Base-by-base conservation (phyloP, 23 red algal genomes). In the Agarophyton chilense region DNA sequence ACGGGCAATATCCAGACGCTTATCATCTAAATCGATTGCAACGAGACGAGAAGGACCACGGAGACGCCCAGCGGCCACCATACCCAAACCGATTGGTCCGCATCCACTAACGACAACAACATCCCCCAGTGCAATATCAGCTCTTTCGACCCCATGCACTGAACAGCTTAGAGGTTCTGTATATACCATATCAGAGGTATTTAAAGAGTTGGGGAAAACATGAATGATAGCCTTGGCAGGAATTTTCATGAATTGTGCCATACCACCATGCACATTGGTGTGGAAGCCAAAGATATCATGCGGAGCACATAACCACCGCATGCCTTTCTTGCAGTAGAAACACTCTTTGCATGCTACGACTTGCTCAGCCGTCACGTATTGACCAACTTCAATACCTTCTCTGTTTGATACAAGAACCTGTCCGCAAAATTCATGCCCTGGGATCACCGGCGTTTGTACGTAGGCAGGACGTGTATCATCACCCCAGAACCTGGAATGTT, bases 241-340 rank as follows among this genome's bases (percentile, higher is more conserved):
- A 18, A 96, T 74, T 2, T 86, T 64, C 94, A 96, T 96, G 64
- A 92, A 85, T 72, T 95, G 68, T 22, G 88, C 88, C 79, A 92
- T 78, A 32, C 81, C 94, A 33, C 94, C 94, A 52, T 64, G 46
- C 18, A 96, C 87, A 81, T 78, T 87, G 8, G 72, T 92, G 38
- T 93, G 75, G 79, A 88, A 96, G 52, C 94, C 94, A 72, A 88
- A 96, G 57, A 96, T 96, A 18, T 84, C 86, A 71, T 96, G 94
- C 31, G 88, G 88, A 11, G 70, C 73, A 47, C 94, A 96, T 19
- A 96, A 31, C 87, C 87, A 92, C 11, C 94, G 83, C 71, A 88
- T 52, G 19, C 87, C 87, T 47, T 86, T 84, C 16, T 65, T 80
- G 55, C 94, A 96, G 50, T 96, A 96, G 25, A 96, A 45, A 72